Evolutionary conservation across 257 asterid genomes (phyloP).

Genomic region (Solanum virginianum): DNA sequence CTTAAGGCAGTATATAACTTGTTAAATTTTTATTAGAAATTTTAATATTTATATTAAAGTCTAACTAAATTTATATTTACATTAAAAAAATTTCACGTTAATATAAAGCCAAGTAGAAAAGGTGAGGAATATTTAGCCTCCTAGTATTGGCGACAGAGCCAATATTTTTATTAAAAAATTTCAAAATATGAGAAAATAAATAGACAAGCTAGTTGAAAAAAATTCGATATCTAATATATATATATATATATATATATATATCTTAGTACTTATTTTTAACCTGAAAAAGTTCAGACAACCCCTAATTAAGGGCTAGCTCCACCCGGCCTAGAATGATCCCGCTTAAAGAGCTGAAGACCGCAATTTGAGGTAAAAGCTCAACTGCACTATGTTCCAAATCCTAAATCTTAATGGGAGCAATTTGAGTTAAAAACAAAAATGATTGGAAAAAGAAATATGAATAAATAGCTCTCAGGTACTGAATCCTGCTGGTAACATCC

Average conservation of each 20-base stretch:
- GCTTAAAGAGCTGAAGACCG: neutral
- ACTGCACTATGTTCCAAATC: neutral
- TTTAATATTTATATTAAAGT: accelerated
- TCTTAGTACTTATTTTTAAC: too few relatives aligned
- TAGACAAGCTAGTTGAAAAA: too few relatives aligned
- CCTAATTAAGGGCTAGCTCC: too few relatives aligned
- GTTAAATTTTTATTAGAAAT: accelerated
- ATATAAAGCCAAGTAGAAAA: neutral
- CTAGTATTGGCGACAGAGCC: too few relatives aligned
- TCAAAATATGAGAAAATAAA: too few relatives aligned
- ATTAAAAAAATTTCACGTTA: neutral
- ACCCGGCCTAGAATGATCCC: too few relatives aligned
- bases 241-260: too few relatives aligned
- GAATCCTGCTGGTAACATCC: neutral
- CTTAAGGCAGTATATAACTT: neutral
- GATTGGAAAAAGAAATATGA: neutral
- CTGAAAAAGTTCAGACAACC: too few relatives aligned
- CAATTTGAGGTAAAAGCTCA: neutral
- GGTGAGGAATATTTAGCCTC: too few relatives aligned
- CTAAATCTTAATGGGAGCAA: neutral
- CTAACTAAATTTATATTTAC: accelerated
- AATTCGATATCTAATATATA: too few relatives aligned
- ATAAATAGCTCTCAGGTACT: neutral
- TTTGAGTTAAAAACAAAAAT: neutral
- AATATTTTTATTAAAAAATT: too few relatives aligned